Evolutionary conservation across 2,329 filamentous ascomycete genomes (phyloP).

Genomic region (Coniochaeta sp.): DNA sequence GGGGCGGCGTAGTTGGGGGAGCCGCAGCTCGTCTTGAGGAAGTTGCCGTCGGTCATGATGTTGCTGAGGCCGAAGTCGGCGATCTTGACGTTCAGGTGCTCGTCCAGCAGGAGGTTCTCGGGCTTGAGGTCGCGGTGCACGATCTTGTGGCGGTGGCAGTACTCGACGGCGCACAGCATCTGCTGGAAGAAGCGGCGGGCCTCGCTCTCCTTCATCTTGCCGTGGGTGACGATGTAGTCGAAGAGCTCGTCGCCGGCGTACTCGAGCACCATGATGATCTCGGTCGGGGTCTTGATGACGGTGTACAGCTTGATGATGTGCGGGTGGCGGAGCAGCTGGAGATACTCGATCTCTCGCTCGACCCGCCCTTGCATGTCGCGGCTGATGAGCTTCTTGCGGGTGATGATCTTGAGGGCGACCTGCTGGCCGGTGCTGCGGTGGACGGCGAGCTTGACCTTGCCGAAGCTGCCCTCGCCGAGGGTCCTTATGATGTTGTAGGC

Average conservation of each 20-base stretch:
- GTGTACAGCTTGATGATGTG: constrained; percentile 99
- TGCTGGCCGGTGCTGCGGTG: constrained; percentile 90
- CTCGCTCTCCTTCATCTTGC: constrained; percentile 82
- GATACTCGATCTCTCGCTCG: constrained; percentile 95
- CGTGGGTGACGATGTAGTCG: constrained; percentile 94
- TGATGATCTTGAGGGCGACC: constrained; percentile 97
- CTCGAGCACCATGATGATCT: constrained; percentile 99
- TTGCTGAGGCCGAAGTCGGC: constrained; percentile 98
- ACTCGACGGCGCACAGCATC: constrained; percentile 97
- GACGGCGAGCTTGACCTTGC: constrained; percentile 95
- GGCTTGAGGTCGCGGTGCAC: constrained; percentile 97
- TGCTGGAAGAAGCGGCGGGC: constrained; percentile 99
- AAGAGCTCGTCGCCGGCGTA: constrained; percentile 96
- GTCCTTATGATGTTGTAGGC: constrained; percentile 89
- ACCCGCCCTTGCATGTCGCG: constrained; percentile 97
- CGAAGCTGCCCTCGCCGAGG: constrained; percentile 93
- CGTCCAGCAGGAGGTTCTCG: constrained; percentile 91
- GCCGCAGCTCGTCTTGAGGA: constrained; percentile 95
- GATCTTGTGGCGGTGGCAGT: constrained; percentile 98
- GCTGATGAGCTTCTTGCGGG: constrained; percentile 90
- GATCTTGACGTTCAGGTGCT: constrained; percentile 97
- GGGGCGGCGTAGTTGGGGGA: constrained; percentile 98
- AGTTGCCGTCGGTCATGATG: constrained; percentile 99
- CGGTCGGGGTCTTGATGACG: constrained; percentile 86
- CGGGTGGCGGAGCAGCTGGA: constrained; percentile 89